Percentiles rank a stretch among this genome's conserved stretches.
phyloP scores from a whole-genome alignment of 805 yeast species.

The Starmerella davenportii region DNA sequence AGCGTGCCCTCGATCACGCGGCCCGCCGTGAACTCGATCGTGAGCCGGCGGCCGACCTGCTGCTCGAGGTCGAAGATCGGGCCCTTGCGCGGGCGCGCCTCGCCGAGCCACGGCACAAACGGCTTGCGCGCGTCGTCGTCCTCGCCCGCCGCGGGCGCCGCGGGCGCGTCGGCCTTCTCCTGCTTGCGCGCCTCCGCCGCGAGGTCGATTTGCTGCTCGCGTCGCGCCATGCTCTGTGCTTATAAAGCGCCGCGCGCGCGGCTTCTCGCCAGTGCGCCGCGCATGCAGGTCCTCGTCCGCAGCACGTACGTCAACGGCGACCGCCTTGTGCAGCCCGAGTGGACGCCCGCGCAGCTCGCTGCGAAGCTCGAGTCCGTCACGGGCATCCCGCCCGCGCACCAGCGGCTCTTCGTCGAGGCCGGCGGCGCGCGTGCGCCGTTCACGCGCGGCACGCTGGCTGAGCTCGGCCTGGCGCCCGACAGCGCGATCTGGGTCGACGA shows the following conservation, averaged over 20 bases:
- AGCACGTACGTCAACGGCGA: slow-evolving; percentile 55
- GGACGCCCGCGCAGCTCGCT: slow-evolving; percentile 40
- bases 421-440: slow-evolving; percentile 1
- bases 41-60: slow-evolving; percentile 52
- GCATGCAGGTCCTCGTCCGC: slow-evolving; percentile 22
- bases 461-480: slow-evolving; percentile 19
- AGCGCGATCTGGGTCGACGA: slow-evolving; percentile 39
- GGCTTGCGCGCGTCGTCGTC: slow-evolving; percentile 19
- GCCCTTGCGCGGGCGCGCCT: slow-evolving; percentile 74
- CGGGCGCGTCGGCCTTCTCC: neutral
- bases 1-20: slow-evolving; percentile 64
- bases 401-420: slow-evolving; percentile 21
- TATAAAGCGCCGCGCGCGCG: too few species aligned
- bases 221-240: too few species aligned
- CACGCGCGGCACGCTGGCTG: slow-evolving; percentile 9
- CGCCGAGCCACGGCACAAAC: slow-evolving; percentile 20
- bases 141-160: neutral
- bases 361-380: slow-evolving; percentile 47
- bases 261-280: too few species aligned
- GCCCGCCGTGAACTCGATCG: slow-evolving; percentile 73
- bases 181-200: too few species aligned
- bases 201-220: too few species aligned
- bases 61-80: slow-evolving; percentile 68
- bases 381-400: slow-evolving; percentile 48
- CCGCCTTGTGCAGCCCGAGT: slow-evolving; percentile 41